Base-by-base conservation (phyloP, 2,329 filamentous ascomycete genomes). In the Hymenoscyphus fructigenus region DNA sequence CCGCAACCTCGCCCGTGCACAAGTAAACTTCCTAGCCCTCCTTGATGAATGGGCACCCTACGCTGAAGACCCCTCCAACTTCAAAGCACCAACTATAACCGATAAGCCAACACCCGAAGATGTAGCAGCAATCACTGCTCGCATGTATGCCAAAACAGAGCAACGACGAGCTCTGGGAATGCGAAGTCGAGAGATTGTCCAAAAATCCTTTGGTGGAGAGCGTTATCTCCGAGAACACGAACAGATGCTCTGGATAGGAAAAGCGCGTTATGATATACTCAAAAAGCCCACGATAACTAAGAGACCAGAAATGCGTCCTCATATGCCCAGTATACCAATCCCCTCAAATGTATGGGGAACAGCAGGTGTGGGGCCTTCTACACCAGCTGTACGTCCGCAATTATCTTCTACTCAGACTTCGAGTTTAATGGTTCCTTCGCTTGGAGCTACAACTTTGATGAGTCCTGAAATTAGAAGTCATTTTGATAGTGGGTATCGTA, bases 201-300 rank as follows among this genome's bases (percentile, higher is more conserved):
- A 85, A 62, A 84, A 85, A 68, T 84, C 81, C 14, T 88, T 88
- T 74, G 82, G 82, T 59, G 84, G 85, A 2, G 83, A 86, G 55
- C 79, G 85, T 0, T 88, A 87, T 71, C 79, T 87, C 28, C 81
- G 86, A 44, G 85, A 87, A 72, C 85, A 87, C 72, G 85, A 87
- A 71, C 85, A 88, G 70, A 85, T 83, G 82, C 81, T 84, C 64
- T 85, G 83, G 83, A 80, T 79, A 36, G 72, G 72, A 32, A 74
- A 74, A 60, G 62, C 62, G 10, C 20, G 34, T 17, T 64, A 64
- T 14, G 62, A 64, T 60, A 23, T 64, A 10, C 32, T 41, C n/a
- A 60, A 36, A 32, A 29, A 47, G 17, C 57, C 62, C 10, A 29
- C 28, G 57, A 9, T 10, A 14, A 55, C 23, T 14, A 57, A 10